phyloP scores from a whole-genome alignment of 2,329 filamentous ascomycete species.

The Talaromyces sp. region DNA sequence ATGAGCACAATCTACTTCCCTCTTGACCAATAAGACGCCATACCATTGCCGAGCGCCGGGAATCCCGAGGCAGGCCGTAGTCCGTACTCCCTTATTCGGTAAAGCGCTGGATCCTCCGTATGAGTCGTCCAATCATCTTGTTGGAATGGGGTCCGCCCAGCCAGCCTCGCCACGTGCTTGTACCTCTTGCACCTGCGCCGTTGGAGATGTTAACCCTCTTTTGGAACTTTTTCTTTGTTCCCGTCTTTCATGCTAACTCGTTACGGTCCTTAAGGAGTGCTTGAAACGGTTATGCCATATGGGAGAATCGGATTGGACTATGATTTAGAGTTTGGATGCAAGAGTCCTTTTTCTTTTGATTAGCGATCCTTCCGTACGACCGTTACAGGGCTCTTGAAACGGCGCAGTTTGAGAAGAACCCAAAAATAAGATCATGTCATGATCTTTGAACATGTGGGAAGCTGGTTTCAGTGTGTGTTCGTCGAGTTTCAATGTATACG shows the following conservation, averaged over 20 bases:
- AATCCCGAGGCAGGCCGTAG: not conserved
- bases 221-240: not conserved
- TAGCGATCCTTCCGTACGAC: not conserved
- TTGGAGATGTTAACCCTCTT: not conserved
- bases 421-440: not conserved
- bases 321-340: not conserved
- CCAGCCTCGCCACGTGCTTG: conserved; percentile 2
- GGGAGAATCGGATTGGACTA: not conserved
- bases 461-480: not conserved
- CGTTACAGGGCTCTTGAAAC: not conserved
- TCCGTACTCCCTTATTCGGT: not conserved
- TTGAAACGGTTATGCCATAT: not conserved
- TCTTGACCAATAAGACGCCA: not conserved
- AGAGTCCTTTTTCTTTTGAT: conserved; percentile 9
- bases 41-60: not conserved
- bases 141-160: not conserved
- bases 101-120: not conserved
- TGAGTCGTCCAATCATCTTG: not conserved
- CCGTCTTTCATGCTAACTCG: not conserved
- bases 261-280: not conserved
- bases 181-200: not conserved
- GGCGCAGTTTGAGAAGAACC: not conserved
- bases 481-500: not conserved
- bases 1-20: not conserved
- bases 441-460: no score